phyloP scores from a whole-genome alignment of 2,329 filamentous ascomycete species.

The Aspergillus brasiliensis region DNA sequence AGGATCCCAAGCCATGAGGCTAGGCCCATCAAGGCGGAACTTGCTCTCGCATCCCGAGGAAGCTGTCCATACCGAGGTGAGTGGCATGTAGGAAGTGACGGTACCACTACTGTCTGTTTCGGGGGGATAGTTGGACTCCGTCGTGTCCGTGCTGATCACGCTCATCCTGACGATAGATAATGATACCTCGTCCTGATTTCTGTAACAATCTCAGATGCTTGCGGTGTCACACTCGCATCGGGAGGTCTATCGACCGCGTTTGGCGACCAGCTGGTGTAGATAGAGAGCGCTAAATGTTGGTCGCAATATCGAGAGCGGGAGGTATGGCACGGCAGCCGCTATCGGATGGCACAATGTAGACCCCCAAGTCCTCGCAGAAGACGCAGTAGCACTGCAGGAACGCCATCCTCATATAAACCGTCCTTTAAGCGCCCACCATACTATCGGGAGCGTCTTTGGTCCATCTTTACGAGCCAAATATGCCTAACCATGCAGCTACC shows the following conservation, averaged over 20 bases:
- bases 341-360: too few species aligned
- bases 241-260: too few species aligned
- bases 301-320: too few species aligned
- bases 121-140: not conserved
- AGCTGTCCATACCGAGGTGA: constrained; percentile 7
- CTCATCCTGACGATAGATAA: not conserved
- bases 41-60: constrained; percentile 10
- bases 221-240: too few species aligned
- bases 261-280: too few species aligned
- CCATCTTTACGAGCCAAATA: not conserved
- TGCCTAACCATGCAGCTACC: not conserved
- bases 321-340: too few species aligned
- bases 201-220: too few species aligned
- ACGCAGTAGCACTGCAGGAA: not conserved
- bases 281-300: too few species aligned
- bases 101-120: not conserved
- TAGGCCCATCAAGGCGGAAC: constrained; percentile 9
- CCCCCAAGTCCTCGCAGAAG: too few species aligned
- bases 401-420: not conserved
- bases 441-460: not conserved
- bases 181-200: not conserved
- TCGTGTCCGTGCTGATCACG: not conserved
- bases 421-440: not conserved
- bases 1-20: constrained; percentile 7
- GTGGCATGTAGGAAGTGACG: constrained; percentile 10